phyloP scores from a whole-genome alignment of 768 basidiomycete genomes.

The Tremella fuciformis region DNA sequence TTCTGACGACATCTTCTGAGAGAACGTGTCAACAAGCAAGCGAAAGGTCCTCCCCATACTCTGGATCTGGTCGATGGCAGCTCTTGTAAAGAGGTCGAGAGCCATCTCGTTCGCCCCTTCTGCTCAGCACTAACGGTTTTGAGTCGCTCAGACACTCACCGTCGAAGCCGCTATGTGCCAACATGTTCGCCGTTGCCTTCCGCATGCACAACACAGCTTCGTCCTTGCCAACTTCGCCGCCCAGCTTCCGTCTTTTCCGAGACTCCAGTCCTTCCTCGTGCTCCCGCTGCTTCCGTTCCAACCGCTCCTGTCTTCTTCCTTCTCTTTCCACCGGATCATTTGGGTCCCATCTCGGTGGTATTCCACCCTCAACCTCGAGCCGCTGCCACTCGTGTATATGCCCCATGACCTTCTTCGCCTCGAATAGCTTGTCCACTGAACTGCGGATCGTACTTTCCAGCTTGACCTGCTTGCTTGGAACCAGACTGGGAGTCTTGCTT shows the following conservation, averaged over 20 bases:
- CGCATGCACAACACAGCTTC: conserved; percentile 39
- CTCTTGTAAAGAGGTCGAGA: conserved; percentile 71
- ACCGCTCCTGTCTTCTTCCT: conserved; percentile 49
- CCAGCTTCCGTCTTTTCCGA: conserved; percentile 24
- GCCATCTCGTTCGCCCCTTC: conserved; percentile 69
- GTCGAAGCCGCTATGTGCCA: conserved; percentile 91
- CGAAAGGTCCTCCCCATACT: conserved; percentile 85
- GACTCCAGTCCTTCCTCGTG: conserved; percentile 27
- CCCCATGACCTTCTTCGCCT: conserved; percentile 20
- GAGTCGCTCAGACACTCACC: conserved; percentile 56
- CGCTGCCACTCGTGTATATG: conserved; percentile 40
- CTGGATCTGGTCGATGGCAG: conserved; percentile 73
- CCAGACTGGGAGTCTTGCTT: conserved; percentile 5
- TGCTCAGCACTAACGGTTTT: conserved; percentile 1
- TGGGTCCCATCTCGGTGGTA: conserved; percentile 43
- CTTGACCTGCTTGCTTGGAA: conserved; percentile 14
- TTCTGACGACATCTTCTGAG: conserved; percentile 76
- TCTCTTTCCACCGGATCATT: conserved; percentile 68
- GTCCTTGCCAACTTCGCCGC: conserved; percentile 38
- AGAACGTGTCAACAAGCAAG: conserved; percentile 76
- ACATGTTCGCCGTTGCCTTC: conserved; percentile 51
- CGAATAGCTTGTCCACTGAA: conserved; percentile 30
- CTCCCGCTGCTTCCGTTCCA: conserved; percentile 19
- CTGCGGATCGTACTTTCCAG: conserved; percentile 27
- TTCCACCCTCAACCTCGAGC: conserved; percentile 36